A percentile compares a stretch with the other conserved stretches of the same genome.
phyloP scores from a whole-genome alignment of 768 basidiomycete species.

The Lanmaoa rubissima region DNA sequence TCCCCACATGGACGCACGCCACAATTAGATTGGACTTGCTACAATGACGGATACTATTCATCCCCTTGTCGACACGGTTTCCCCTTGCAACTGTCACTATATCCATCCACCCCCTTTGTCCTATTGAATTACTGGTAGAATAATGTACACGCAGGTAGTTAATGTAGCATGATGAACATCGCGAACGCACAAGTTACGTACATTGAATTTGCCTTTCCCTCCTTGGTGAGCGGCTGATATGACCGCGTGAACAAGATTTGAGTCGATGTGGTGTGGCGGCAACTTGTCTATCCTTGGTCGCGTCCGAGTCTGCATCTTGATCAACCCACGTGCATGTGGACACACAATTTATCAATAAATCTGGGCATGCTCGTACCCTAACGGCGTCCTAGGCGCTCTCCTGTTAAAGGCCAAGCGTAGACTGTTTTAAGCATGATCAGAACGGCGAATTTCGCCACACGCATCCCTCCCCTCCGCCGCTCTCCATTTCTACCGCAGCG shows the following conservation, averaged over 20 bases:
- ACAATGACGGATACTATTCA: constrained; percentile 3
- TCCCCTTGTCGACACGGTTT: constrained; percentile 3
- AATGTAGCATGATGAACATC: constrained; percentile 23
- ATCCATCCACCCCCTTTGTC: constrained; percentile 11
- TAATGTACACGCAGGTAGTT: constrained; percentile 15
- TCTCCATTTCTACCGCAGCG: not conserved
- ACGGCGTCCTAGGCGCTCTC: constrained; percentile 9
- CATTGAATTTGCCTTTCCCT: constrained; percentile 2
- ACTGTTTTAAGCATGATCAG: constrained; percentile 28
- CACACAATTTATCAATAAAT: constrained; percentile 25
- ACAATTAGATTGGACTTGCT: constrained; percentile 20
- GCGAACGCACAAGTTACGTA: constrained; percentile 14
- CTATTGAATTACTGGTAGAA: constrained; percentile 10
- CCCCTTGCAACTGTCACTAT: constrained; percentile 19
- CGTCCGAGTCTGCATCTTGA: constrained; percentile 5
- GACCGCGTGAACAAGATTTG: constrained; percentile 27
- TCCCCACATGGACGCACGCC: constrained; percentile 26
- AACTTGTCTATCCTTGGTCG: constrained; percentile 8
- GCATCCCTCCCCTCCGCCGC: not conserved
- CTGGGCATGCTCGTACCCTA: constrained; percentile 22
- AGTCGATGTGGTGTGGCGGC: constrained; percentile 5
- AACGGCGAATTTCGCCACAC: constrained; percentile 6
- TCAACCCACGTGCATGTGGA: constrained; percentile 28
- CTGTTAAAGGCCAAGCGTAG: constrained; percentile 28
- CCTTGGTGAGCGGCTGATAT: constrained; percentile 13